These are phyloP conservation scores for Talaromyces stipitatus DNA, from an alignment of 495 filamentous ascomycete genomes.

Conservation along the genomic window DNA sequence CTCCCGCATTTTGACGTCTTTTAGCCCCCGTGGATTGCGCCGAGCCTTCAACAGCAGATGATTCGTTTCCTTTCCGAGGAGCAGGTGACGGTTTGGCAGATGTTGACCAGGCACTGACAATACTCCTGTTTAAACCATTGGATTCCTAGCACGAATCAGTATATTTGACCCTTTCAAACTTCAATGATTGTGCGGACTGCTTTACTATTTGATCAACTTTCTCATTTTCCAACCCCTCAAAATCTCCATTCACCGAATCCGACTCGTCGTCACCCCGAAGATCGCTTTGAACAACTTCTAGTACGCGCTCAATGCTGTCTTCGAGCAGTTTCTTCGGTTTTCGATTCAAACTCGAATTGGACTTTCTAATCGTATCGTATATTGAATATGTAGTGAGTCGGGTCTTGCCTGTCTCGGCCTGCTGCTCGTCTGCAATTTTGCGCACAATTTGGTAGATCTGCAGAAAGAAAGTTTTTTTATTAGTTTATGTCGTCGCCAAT, in stretches of 20 bases:
- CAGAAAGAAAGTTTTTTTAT: neutral
- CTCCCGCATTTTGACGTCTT: constrained; percentile 54
- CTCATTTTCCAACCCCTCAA: constrained; percentile 52
- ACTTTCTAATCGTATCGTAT: constrained; percentile 70
- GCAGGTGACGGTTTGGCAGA: constrained; percentile 25
- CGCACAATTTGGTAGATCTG: constrained; percentile 69
- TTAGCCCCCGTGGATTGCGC: constrained; percentile 26
- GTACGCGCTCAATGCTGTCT: constrained; percentile 77
- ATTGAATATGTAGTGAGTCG: constrained; percentile 53
- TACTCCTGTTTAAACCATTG: constrained; percentile 68
- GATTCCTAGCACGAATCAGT: constrained; percentile 34
- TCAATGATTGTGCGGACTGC: neutral
- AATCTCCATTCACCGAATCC: constrained; percentile 55
- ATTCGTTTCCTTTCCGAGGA: constrained; percentile 19
- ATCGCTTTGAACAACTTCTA: constrained; percentile 67
- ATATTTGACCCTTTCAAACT: neutral
- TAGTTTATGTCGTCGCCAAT: neutral
- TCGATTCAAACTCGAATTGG: constrained; percentile 76
- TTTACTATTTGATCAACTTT: constrained; percentile 6
- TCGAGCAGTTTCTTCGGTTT: constrained; percentile 74
- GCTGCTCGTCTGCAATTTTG: constrained; percentile 61
- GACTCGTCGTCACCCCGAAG: constrained; percentile 39
- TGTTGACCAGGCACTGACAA: constrained; percentile 61
- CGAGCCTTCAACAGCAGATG: constrained; percentile 14
- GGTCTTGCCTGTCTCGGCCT: constrained; percentile 33